Base-by-base conservation (phyloP, 176 grass and related monocot genomes). In the Miscanthus lutarioriparius region DNA sequence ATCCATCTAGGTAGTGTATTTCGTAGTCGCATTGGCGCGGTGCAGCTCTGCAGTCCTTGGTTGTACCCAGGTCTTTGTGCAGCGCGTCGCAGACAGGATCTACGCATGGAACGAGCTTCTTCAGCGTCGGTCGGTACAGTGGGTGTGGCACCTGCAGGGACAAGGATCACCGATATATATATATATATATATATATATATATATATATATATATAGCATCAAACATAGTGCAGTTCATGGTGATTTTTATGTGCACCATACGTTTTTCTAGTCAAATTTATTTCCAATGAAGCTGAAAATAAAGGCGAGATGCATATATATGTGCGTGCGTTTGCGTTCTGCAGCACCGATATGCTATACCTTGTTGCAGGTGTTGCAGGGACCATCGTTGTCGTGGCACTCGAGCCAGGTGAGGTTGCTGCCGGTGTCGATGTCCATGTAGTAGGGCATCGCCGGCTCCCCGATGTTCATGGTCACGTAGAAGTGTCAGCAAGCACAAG, bases 341-440 rank as follows among this genome's bases (percentile, higher is more conserved):
- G 38, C 38, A 39, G 38, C 38, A 39, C 38, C 9, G 40, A 41
- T 41, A 41, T 1, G 10, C 0, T 2, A 2, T 53, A 91, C 91
- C 37, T 80, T 81, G 76, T 87, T 90, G 69, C 94, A 89, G 0
- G 39, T 77, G 4, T n/a, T 3, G 72, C 92, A 92, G 4, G 86
- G 38, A 2, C 67, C 71, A 22, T 25, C 8, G 27, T 33, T 33
- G 32, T 33, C 41, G 6, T 92, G 40, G 32, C 95, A 94, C 67
- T 94, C 78, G 68, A 97, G 65, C 95, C 92, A 97, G 6, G 90
- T 94, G 65, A 97, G 75, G 16, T 53, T 85, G 77, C 92, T 94
- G 22, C 90, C 92, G 6, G 95, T 94, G 86, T 94, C 92, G 10
- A 97, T 77, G 64, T 97, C 84, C 53, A 97, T 69, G 49, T 32